Percentiles rank a stretch among this genome's conserved stretches.
phyloP scores from a whole-genome alignment of 768 basidiomycete genomes.

The Phlegmacium glaucopus region DNA sequence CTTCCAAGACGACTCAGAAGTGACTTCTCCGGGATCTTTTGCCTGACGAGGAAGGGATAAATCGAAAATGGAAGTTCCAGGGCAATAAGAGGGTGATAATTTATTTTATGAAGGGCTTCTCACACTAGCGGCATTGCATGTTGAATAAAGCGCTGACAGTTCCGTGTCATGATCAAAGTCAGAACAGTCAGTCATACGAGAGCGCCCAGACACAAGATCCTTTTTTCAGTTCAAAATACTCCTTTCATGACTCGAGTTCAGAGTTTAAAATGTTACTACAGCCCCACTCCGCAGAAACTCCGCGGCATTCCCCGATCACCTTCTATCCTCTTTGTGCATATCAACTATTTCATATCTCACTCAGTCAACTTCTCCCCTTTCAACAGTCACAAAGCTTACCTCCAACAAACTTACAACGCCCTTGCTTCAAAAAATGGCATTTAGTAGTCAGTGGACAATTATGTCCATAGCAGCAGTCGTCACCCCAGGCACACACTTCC shows the following conservation, averaged over 20 bases:
- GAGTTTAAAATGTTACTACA: too few relatives aligned
- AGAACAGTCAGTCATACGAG: slow-evolving; percentile 10
- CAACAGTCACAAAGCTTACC: slow-evolving; percentile 31
- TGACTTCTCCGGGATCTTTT: slow-evolving; percentile 54
- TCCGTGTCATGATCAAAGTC: slow-evolving; percentile 2
- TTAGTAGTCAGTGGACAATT: slow-evolving; percentile 42
- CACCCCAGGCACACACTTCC: slow-evolving; percentile 55
- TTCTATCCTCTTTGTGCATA: slow-evolving; percentile 40
- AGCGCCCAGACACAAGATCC: slow-evolving; percentile 1
- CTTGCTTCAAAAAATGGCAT: slow-evolving; percentile 48
- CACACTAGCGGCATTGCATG: slow-evolving; percentile 30
- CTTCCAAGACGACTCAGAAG: slow-evolving; percentile 46
- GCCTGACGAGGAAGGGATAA: slow-evolving; percentile 44
- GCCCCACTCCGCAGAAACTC: slow-evolving; percentile 23
- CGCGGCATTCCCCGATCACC: slow-evolving; percentile 30
- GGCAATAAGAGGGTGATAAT: slow-evolving; percentile 35
- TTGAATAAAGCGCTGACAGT: slow-evolving; percentile 19
- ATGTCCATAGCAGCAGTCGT: slow-evolving; percentile 55
- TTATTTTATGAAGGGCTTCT: slow-evolving; percentile 33
- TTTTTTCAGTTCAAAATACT: not conserved
- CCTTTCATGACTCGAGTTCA: too few relatives aligned
- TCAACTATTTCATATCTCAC: slow-evolving; percentile 28
- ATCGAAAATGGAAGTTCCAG: slow-evolving; percentile 40
- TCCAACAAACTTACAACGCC: slow-evolving; percentile 60
- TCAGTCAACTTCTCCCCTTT: slow-evolving; percentile 6